These are phyloP conservation scores for Leccinum rimulosum DNA, from an alignment of 768 basidiomycete genomes.

Conservation along the genomic window DNA sequence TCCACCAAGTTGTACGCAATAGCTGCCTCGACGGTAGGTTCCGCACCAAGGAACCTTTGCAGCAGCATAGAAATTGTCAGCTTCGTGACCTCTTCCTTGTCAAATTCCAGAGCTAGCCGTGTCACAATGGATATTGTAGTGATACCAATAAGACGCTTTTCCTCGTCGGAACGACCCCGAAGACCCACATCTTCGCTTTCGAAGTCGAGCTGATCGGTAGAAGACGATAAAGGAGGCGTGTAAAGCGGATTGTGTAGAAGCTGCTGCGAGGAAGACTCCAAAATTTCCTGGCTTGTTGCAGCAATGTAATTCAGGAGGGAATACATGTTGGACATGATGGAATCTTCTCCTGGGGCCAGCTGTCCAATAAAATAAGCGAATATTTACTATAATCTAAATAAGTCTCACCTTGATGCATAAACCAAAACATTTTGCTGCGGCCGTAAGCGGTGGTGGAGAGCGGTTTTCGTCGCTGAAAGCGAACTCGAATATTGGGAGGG, in stretches of 20 bases:
- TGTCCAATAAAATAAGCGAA: constrained; percentile 28
- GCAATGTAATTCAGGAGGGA: constrained; percentile 92
- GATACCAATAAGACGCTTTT: constrained; percentile 79
- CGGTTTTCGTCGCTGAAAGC: constrained; percentile 73
- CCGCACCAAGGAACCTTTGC: constrained; percentile 80
- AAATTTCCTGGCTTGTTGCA: constrained; percentile 74
- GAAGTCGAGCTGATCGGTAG: constrained; percentile 48
- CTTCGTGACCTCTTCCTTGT: constrained; percentile 82
- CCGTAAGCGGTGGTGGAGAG: constrained; percentile 73
- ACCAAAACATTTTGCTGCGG: constrained; percentile 88
- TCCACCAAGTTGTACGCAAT: constrained; percentile 92
- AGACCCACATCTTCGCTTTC: constrained; percentile 64
- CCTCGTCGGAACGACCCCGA: constrained; percentile 73
- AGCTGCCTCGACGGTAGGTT: constrained; percentile 85
- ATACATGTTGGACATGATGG: constrained; percentile 94
- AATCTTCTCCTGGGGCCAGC: constrained; percentile 84
- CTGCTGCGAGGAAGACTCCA: constrained; percentile 49
- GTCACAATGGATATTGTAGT: constrained; percentile 92
- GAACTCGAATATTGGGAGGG: constrained; percentile 84
- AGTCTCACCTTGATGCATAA: constrained; percentile 74
- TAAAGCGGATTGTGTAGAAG: constrained; percentile 42
- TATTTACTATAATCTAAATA: not conserved
- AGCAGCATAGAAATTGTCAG: constrained; percentile 91
- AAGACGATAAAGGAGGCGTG: constrained; percentile 26
- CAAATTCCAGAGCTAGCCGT: constrained; percentile 81